These are phyloP conservation scores for Cubamyces lactineus DNA, from an alignment of 768 basidiomycete species.

Conservation along the genomic window DNA sequence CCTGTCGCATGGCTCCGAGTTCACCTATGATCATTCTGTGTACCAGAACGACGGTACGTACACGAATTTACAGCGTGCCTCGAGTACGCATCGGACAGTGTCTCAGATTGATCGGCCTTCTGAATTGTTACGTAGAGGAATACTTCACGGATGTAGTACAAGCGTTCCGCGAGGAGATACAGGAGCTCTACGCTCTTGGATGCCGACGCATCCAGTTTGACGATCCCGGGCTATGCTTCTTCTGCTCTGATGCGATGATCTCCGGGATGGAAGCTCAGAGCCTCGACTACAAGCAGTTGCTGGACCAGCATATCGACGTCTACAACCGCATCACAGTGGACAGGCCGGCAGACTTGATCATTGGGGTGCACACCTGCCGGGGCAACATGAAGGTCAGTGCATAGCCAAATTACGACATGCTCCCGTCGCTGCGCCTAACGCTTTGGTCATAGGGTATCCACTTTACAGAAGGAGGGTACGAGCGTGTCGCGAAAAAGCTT, in stretches of 20 bases:
- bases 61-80: constrained; percentile 2
- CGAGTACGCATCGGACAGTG: neutral
- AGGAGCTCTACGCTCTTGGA: constrained; percentile 47
- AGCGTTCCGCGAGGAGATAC: constrained; percentile 49
- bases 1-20: constrained; percentile 60
- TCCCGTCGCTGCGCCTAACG: constrained; percentile 34
- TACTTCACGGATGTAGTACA: constrained; percentile 52
- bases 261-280: constrained; percentile 59
- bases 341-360: constrained; percentile 54
- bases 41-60: constrained; percentile 59
- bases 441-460: constrained; percentile 48
- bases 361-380: constrained; percentile 64
- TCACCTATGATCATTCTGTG: constrained; percentile 59
- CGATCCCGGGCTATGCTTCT: constrained; percentile 55
- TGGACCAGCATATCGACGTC: constrained; percentile 64
- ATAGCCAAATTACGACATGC: constrained; percentile 3
- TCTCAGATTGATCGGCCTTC: neutral
- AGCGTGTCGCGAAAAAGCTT: constrained; percentile 52
- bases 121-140: constrained; percentile 34
- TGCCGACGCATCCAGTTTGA: constrained; percentile 49
- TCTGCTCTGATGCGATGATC: constrained; percentile 59
- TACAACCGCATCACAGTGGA: constrained; percentile 57
- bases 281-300: constrained; percentile 61
- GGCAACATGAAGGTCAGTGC: constrained; percentile 39
- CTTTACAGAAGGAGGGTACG: constrained; percentile 63